These are phyloP conservation scores for Drechmeria coniospora DNA, from an alignment of 2,329 filamentous ascomycete species.

Conservation along the genomic window DNA sequence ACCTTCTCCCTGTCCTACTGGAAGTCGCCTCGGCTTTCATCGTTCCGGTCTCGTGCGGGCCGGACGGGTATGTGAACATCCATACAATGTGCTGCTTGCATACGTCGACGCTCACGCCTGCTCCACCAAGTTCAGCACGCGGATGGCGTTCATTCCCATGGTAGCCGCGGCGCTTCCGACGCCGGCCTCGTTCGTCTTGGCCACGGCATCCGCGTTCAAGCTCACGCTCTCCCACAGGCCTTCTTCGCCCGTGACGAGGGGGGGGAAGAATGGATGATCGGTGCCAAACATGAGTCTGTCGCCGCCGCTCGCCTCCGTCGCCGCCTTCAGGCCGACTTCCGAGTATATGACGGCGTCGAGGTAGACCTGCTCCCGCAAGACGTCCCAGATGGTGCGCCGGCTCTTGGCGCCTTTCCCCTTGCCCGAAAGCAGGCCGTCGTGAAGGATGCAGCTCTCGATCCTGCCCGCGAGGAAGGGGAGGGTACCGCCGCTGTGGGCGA, in stretches of 20 bases:
- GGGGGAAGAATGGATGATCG: slow-evolving; percentile 77
- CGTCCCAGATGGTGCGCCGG: slow-evolving; percentile 39
- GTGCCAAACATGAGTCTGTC: slow-evolving; percentile 70
- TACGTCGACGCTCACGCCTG: slow-evolving; percentile 9
- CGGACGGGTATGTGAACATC: too few relatives aligned
- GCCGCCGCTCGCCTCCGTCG: slow-evolving; percentile 49
- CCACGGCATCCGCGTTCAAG: slow-evolving; percentile 35
- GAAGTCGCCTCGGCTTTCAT: too few relatives aligned
- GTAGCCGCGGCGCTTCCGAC: slow-evolving; percentile 32
- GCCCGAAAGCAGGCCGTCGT: slow-evolving; percentile 60
- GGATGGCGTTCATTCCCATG: slow-evolving; percentile 44
- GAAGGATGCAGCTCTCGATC: slow-evolving; percentile 73
- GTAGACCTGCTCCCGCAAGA: slow-evolving; percentile 59
- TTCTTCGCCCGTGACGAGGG: slow-evolving; percentile 44
- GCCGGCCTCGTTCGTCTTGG: slow-evolving; percentile 30
- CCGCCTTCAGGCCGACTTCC: slow-evolving; percentile 55
- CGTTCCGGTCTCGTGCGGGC: too few relatives aligned
- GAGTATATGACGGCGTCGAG: slow-evolving; percentile 80
- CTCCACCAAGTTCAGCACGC: slow-evolving; percentile 26
- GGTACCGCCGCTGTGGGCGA: slow-evolving; percentile 81
- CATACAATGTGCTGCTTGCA: too few relatives aligned
- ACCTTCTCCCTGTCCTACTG: too few relatives aligned
- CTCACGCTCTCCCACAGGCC: slow-evolving; percentile 56
- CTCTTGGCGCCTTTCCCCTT: slow-evolving; percentile 37
- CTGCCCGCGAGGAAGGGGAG: slow-evolving; percentile 77